Evolutionary conservation across 108 stramenopile species (phyloP), one percentile per base, ranked within the genome.

Genomic region (Pelagomonas calceolata): DNA sequence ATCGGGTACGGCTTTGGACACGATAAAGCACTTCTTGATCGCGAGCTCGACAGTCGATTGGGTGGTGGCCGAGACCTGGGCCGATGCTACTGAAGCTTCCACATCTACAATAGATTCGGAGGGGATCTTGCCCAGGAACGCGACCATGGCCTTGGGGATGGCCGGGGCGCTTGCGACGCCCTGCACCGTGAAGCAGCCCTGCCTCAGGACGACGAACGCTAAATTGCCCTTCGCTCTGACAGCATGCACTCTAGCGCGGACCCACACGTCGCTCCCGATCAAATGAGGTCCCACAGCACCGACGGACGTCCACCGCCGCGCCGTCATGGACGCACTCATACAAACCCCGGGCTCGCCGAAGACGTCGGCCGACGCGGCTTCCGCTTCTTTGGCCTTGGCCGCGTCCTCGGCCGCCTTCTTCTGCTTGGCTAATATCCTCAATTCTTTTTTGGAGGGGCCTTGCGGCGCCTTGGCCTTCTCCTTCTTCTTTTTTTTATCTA

Each of bases 81-180:
- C 89, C 14, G 85, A 81, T 51, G 87, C 88, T 4, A 98, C 73
- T 5, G 36, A 81, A 65, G 94, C 98, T 65, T 76, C 72, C 34
- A 98, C 80, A 80, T 99, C 98, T 14, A 99, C 92, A 63, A 99
- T 87, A 34, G 91, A 92, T 80, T 99, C 98, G 32, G 78, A 71
- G 12, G 93, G 84, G 32, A 98, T 73, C 12, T 75, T 87, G 65
- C 80, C 77, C 70, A 95, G 92, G 88, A 91, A 99, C 77, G 96
- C 94, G 77, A 98, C 90, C 97, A 99, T 96, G 68, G 83, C 88
- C 35, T 83, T 73, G 9, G 88, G 75, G 45, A 92, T 84, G 7
- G 70, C 81, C 32, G 70, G 30, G 64, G 78, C 78, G 30, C 76
- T 82, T 31, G 86, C 77, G 32, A 96, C 95, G 64, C 85, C 93